Evolutionary conservation across 495 filamentous ascomycete species (phyloP), one percentile per base, ranked within the genome.

Genomic region (Astrocystis sublimbata): DNA sequence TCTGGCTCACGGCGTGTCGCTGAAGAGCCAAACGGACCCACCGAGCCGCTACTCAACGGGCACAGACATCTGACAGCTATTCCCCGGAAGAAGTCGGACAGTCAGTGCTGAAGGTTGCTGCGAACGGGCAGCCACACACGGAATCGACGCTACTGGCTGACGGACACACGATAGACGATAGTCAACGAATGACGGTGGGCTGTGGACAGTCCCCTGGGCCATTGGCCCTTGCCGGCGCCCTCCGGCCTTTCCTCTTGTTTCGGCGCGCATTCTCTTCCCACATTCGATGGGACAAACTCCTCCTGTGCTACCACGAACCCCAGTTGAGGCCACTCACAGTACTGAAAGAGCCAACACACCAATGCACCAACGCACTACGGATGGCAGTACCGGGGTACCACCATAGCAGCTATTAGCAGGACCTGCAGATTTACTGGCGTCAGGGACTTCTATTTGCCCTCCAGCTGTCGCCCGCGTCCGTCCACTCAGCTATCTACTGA

Each of bases 231-330:
- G 47, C 46, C 23, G 35, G 35, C 35, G 46, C n/a, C 23, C 42
- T 5, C 46, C 46, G 47, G 58, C 28, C 56, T 35, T 59, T 38
- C 17, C n/a, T 21, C 1, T 8, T 38, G 28, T 38, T 58, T 28
- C 23, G 19, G 33, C 33, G n/a, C 46, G 36, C 47, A 1, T 40
- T 2, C 17, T 43, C 38, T 51, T 19, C 47, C 38, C 52, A 47
- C 36, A 43, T 17, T 21, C n/a, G 19, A 43, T 51, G 36, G 24
- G 49, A 17, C 58, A 61, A 61, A 61, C 58, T 30, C 47, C 19
- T 53, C 35, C 38, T 36, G 58, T 61, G 47, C 41, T 36, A 61
- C 58, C 58, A 45, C 47, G 41, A 43, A 43, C 58, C 58, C 49
- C 38, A 49, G 38, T n/a, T n/a, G 49, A 61, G 47, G 36, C 49